These are phyloP conservation scores for Clavaria fumosa DNA, from an alignment of 768 basidiomycete species.

Conservation along the genomic window DNA sequence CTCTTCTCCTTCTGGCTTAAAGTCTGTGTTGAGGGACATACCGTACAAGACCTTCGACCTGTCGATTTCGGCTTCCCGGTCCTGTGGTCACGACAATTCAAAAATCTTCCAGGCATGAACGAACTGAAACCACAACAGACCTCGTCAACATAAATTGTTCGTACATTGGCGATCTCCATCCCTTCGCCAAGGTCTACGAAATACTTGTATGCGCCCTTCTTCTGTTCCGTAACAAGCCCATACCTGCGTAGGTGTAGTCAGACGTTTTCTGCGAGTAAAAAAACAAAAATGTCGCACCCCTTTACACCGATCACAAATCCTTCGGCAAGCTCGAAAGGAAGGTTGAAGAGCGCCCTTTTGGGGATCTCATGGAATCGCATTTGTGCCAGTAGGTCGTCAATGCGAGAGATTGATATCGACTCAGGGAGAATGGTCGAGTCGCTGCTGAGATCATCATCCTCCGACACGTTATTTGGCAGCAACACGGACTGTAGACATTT, in stretches of 20 bases:
- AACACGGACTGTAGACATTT: slow-evolving; percentile 38
- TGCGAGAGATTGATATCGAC: slow-evolving; percentile 60
- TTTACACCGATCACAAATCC: slow-evolving; percentile 68
- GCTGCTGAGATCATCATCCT: slow-evolving; percentile 33
- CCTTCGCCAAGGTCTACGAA: slow-evolving; percentile 66
- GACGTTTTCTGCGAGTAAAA: neutral
- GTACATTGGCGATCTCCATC: slow-evolving; percentile 59
- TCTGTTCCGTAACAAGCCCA: slow-evolving; percentile 77
- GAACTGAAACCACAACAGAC: slow-evolving; percentile 21
- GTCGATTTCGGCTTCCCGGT: slow-evolving; percentile 30
- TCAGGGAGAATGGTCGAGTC: slow-evolving; percentile 39
- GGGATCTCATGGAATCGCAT: slow-evolving; percentile 73
- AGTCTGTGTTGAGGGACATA: slow-evolving; percentile 22
- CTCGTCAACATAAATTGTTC: slow-evolving; percentile 66
- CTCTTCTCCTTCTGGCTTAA: slow-evolving; percentile 22
- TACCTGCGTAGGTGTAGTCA: slow-evolving; percentile 37
- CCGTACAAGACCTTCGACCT: slow-evolving; percentile 33
- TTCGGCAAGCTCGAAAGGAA: slow-evolving; percentile 67
- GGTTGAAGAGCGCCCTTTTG: slow-evolving; percentile 68
- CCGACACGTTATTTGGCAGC: slow-evolving; percentile 33
- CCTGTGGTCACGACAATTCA: slow-evolving; percentile 18
- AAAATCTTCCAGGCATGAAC: neutral
- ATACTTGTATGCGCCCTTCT: slow-evolving; percentile 67
- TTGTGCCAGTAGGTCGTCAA: slow-evolving; percentile 63
- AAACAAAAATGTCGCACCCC: slow-evolving; percentile 31